Conservation (phyloP, 371 early-diverging fungal species). For the Dichotomocladium elegans region DNA sequence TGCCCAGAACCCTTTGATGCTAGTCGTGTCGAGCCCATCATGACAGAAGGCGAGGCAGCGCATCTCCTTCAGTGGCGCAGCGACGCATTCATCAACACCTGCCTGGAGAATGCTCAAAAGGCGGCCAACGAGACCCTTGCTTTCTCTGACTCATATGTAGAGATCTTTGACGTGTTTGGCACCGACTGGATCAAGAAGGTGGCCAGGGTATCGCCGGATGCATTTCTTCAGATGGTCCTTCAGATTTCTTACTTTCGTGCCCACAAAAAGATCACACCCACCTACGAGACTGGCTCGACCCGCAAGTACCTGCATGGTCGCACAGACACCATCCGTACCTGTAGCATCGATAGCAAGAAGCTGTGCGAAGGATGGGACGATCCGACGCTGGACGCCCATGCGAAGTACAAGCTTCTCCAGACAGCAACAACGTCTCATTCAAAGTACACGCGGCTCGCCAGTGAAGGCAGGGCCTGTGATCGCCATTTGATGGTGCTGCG, state of each 20-base stretch:
- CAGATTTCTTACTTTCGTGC: constrained; percentile 80
- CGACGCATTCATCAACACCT: constrained; percentile 34
- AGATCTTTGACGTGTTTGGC: constrained; percentile 51
- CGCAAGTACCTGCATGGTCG: constrained; percentile 78
- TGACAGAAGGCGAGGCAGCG: not conserved
- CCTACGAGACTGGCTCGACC: constrained; percentile 85
- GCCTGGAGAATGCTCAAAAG: constrained; percentile 47
- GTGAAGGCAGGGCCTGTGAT: constrained; percentile 78
- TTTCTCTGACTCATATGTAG: constrained; percentile 62
- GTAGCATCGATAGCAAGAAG: constrained; percentile 57
- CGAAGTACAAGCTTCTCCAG: constrained; percentile 56
- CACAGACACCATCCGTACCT: constrained; percentile 82
- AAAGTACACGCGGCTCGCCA: constrained; percentile 60
- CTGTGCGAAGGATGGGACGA: constrained; percentile 59
- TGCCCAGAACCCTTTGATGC: constrained; percentile 9
- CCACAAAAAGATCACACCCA: constrained; percentile 59
- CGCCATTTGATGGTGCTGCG: constrained; percentile 82
- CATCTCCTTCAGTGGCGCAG: constrained; percentile 11
- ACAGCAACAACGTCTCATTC: constrained; percentile 66
- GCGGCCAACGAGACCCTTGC: constrained; percentile 46
- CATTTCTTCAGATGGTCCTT: constrained; percentile 83
- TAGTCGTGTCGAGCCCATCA: not conserved
- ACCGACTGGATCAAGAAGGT: constrained; percentile 50
- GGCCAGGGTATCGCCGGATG: constrained; percentile 79
- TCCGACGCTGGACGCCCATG: constrained; percentile 23